phyloP scores from a whole-genome alignment of 2,329 filamentous ascomycete species.

The Helicocarpus griseus region DNA sequence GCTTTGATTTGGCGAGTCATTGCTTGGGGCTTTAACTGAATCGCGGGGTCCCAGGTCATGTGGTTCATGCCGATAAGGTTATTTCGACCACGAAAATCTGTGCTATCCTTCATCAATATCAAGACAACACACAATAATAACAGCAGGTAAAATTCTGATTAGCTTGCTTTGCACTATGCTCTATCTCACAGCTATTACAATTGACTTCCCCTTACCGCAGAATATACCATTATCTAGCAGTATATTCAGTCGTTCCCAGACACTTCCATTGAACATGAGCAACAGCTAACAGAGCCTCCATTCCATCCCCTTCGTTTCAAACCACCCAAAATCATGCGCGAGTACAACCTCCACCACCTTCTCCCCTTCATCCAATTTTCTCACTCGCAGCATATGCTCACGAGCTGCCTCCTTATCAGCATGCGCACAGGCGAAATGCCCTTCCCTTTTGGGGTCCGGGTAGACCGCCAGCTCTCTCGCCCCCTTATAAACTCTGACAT shows the following conservation, averaged over 20 bases:
- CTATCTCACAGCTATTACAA: too few relatives aligned
- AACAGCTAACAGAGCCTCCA: too few relatives aligned
- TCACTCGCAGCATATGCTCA: constrained; percentile 3
- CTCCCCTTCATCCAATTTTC: neutral
- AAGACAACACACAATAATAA: too few relatives aligned
- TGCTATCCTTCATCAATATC: too few relatives aligned
- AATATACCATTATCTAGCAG: too few relatives aligned
- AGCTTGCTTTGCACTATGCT: too few relatives aligned
- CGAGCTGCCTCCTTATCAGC: constrained; percentile 4
- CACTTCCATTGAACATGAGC: too few relatives aligned
- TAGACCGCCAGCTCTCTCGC: constrained; percentile 3
- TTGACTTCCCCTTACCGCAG: too few relatives aligned
- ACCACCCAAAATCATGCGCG: constrained; percentile 5
- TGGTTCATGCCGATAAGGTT: neutral
- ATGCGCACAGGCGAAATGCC: constrained; percentile 3
- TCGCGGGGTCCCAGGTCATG: neutral
- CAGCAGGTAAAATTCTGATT: too few relatives aligned
- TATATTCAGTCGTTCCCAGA: neutral
- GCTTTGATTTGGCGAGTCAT: neutral
- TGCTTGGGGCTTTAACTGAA: neutral
- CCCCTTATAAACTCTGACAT: constrained; percentile 5
- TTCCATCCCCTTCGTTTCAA: neutral
- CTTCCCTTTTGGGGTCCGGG: neutral
- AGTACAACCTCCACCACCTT: constrained; percentile 5
- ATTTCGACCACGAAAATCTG: too few relatives aligned